phyloP scores from a whole-genome alignment of 768 basidiomycete genomes.

The Coprinopsis cinerea region DNA sequence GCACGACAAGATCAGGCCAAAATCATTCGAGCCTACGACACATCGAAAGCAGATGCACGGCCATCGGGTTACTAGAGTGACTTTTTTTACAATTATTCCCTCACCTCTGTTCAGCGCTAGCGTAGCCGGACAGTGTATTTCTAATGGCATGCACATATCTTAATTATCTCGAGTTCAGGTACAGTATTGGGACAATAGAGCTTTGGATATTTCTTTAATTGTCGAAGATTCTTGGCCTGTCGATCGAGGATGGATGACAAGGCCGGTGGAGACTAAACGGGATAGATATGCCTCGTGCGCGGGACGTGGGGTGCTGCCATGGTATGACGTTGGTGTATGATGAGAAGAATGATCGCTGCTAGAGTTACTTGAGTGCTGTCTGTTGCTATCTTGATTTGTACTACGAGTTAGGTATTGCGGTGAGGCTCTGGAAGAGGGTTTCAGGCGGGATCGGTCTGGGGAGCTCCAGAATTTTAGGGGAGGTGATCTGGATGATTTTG shows the following conservation, averaged over 20 bases:
- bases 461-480: neutral
- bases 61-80: slow-evolving; percentile 74
- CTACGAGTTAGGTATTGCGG: too few relatives aligned
- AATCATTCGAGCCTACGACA: slow-evolving; percentile 84
- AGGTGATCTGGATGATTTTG: neutral
- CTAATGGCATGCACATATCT: slow-evolving; percentile 21
- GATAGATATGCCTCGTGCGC: too few relatives aligned
- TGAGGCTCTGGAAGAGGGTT: neutral
- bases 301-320: neutral
- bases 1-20: slow-evolving; percentile 81
- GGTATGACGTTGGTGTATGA: neutral
- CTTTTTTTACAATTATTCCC: neutral
- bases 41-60: slow-evolving; percentile 63
- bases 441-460: neutral
- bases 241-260: too few relatives aligned
- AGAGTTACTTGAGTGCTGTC: neutral
- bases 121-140: slow-evolving; percentile 31
- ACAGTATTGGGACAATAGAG: too few relatives aligned
- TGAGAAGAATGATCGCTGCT: neutral
- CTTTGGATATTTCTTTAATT: too few relatives aligned
- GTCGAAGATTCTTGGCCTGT: too few relatives aligned
- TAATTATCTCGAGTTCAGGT: slow-evolving; percentile 8
- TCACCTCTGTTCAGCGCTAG: slow-evolving; percentile 2
- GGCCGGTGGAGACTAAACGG: too few relatives aligned
- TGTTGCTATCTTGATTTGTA: too few relatives aligned